These are phyloP conservation scores for Yamagishiella unicocca DNA, from an alignment of 139 green algal genomes.

Conservation along the genomic window DNA sequence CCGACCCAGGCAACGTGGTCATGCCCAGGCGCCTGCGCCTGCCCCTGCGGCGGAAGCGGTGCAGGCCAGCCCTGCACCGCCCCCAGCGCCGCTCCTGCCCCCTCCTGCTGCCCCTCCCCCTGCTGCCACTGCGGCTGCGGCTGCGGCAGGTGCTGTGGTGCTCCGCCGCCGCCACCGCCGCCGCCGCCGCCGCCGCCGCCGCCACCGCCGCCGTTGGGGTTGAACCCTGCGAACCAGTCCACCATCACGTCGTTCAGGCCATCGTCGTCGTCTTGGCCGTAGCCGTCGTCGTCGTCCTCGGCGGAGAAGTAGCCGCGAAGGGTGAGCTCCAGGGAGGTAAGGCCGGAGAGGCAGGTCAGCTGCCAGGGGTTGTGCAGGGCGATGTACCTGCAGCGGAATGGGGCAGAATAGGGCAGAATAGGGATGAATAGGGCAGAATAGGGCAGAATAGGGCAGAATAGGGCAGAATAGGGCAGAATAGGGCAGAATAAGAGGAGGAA, in stretches of 20 bases:
- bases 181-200: background rate
- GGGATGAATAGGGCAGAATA: conserved; percentile 3
- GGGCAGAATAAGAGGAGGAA: background rate
- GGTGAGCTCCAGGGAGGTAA: conserved; percentile 28
- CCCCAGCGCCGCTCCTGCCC: background rate
- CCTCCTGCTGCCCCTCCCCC: background rate
- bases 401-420: background rate
- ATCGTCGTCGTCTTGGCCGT: background rate
- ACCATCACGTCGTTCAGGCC: background rate
- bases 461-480: no score
- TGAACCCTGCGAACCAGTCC: background rate
- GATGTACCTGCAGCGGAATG: conserved; percentile 3
- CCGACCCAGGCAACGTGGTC: background rate
- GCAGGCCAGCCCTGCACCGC: background rate
- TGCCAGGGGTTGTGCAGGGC: background rate
- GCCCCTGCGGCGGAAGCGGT: background rate
- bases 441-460: no score
- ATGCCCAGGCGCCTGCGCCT: background rate
- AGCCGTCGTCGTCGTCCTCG: background rate
- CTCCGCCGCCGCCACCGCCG: background rate
- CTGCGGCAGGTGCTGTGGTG: background rate
- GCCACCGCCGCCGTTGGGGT: background rate
- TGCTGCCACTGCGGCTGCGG: background rate
- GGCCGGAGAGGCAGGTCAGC: conserved; percentile 9
- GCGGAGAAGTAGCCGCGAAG: conserved; percentile 3